Percentiles rank a stretch among this genome's conserved stretches.
These are phyloP conservation scores for Exophiala dermatitidis DNA, from an alignment of 2,329 filamentous ascomycete genomes.

Conservation along the genomic window DNA sequence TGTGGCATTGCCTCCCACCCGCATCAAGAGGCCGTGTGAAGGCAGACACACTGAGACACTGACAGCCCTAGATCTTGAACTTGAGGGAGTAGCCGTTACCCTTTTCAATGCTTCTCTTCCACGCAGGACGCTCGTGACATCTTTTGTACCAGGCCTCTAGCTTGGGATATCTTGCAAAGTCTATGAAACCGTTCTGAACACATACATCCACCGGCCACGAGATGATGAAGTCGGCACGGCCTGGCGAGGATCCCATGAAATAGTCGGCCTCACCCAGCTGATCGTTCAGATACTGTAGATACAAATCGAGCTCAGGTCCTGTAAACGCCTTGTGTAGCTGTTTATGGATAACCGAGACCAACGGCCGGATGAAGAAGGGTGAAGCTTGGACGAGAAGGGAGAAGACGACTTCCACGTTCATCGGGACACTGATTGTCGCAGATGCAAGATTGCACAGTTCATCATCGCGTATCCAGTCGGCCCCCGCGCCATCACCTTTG, in stretches of 20 bases:
- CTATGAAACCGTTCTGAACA: slow-evolving; percentile 5
- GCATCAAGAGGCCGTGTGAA: background rate
- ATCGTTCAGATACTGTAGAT: slow-evolving; percentile 18
- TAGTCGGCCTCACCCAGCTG: slow-evolving; percentile 22
- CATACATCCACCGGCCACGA: slow-evolving; percentile 21
- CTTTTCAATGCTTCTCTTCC: slow-evolving; percentile 26
- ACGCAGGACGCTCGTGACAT: slow-evolving; percentile 20
- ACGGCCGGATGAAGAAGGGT: slow-evolving; percentile 22
- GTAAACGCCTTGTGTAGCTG: slow-evolving; percentile 16
- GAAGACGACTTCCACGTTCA: slow-evolving; percentile 27
- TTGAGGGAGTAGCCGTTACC: slow-evolving; percentile 21
- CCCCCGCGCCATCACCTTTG: slow-evolving; percentile 18
- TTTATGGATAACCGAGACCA: slow-evolving; percentile 14
- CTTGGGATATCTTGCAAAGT: slow-evolving; percentile 18
- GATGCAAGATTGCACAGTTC: slow-evolving; percentile 29
- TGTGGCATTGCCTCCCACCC: too few relatives aligned
- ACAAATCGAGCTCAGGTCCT: slow-evolving; percentile 14
- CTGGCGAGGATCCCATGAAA: slow-evolving; percentile 22
- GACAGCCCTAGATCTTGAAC: background rate
- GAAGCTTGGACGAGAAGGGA: slow-evolving; percentile 15
- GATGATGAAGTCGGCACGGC: slow-evolving; percentile 22
- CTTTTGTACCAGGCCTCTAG: slow-evolving; percentile 21
- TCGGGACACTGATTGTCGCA: slow-evolving; percentile 25
- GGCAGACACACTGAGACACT: background rate
- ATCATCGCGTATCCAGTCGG: slow-evolving; percentile 30